These are phyloP conservation scores for Xylogone sp. DNA, from an alignment of 2,329 filamentous ascomycete genomes.

Conservation along the genomic window DNA sequence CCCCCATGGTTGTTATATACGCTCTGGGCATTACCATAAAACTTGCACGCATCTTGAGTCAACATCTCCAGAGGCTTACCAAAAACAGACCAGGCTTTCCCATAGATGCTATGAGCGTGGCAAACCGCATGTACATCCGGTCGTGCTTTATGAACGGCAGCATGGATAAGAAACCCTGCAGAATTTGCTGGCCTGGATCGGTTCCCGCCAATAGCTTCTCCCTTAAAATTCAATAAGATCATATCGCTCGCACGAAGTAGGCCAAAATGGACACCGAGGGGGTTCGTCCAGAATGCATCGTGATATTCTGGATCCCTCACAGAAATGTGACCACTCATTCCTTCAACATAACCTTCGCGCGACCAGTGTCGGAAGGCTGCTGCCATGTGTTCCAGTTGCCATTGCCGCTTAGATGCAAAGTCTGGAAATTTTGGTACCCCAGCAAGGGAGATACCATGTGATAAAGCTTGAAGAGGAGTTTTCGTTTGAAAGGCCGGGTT, in stretches of 20 bases:
- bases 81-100: slow-evolving; percentile 3
- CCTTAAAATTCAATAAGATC: slow-evolving; percentile 37
- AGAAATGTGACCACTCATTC: slow-evolving; percentile 37
- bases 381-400: slow-evolving; percentile 38
- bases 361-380: slow-evolving; percentile 41
- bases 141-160: slow-evolving; percentile 2
- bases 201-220: slow-evolving; percentile 37
- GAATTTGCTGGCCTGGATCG: slow-evolving; percentile 1
- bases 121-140: slow-evolving; percentile 4
- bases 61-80: slow-evolving; percentile 6
- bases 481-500: too few relatives aligned
- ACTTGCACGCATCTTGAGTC: slow-evolving; percentile 31
- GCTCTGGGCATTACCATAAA: slow-evolving; percentile 22
- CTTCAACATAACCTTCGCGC: slow-evolving; percentile 34
- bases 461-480: neutral
- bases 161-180: slow-evolving; percentile 6
- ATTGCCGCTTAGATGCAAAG: slow-evolving; percentile 30
- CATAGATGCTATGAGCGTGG: slow-evolving; percentile 2
- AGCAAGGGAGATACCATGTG: neutral
- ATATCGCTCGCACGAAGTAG: slow-evolving; percentile 38
- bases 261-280: slow-evolving; percentile 1
- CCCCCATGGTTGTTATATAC: slow-evolving; percentile 42
- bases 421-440: slow-evolving; percentile 8
- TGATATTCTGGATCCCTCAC: slow-evolving; percentile 14
- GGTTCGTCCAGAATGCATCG: slow-evolving; percentile 8